Evolutionary conservation across 2,329 filamentous ascomycete genomes (phyloP).

Genomic region (Botrytis tulipae): DNA sequence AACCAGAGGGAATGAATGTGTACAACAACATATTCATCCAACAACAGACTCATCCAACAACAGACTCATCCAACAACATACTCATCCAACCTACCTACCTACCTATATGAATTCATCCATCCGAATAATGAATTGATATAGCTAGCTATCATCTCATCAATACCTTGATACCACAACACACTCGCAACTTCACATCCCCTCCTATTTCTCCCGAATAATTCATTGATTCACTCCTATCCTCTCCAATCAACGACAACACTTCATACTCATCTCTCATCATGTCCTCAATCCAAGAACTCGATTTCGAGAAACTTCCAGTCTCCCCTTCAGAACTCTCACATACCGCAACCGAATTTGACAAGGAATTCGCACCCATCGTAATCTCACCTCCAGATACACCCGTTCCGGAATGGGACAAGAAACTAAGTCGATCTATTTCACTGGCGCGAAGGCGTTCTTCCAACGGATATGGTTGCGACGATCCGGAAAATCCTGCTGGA

Average conservation of each 20-base stretch:
- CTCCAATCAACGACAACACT: background rate
- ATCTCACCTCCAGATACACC: background rate
- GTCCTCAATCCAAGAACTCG: background rate
- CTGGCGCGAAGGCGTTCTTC: slow-evolving; percentile 32
- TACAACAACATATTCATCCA: background rate
- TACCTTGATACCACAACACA: background rate
- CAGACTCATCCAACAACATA: background rate
- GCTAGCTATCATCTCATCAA: no score
- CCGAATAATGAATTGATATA: background rate
- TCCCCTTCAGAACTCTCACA: background rate
- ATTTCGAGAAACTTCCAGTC: background rate
- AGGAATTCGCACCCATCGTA: slow-evolving; percentile 31
- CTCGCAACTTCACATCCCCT: background rate
- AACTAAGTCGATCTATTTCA: slow-evolving; percentile 21
- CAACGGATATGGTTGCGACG: slow-evolving; percentile 40
- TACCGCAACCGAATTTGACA: background rate
- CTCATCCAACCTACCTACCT: no score
- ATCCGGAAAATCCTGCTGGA: slow-evolving; percentile 21
- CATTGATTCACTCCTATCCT: background rate
- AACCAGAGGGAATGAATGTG: background rate
- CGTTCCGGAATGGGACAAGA: background rate
- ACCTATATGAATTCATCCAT: background rate
- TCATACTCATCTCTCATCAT: background rate
- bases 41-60: no score
- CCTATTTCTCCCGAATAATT: background rate